Base-by-base conservation (phyloP, 768 basidiomycete species). In the Lactifluus subvellereus region DNA sequence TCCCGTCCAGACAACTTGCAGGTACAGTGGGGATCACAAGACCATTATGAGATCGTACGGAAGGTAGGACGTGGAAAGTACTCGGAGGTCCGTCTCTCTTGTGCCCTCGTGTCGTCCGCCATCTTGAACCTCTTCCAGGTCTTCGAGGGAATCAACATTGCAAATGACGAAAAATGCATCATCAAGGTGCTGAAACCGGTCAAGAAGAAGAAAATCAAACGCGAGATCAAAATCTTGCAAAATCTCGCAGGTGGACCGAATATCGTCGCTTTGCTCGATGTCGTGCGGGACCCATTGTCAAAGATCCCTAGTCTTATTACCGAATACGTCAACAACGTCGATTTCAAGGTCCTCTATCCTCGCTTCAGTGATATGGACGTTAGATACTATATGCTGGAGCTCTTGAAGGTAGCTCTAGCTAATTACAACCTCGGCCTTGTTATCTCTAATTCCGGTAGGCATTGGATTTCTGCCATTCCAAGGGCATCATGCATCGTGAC, bases 121-220 rank as follows among this genome's bases (percentile, higher is more conserved):
- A 20, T 51, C 11, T 27, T n/a, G 14, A 54, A 51, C 33, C 20
- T 32, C 18, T 27, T 18, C 20, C 70, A 92, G 91, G 91, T 93
- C 62, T 96, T 96, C 69, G 94, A 96, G 75, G 94, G 94, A 7
- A 85, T 96, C 71, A 91, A 95, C 73, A 86, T 94, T 64, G 85
- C 89, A 56, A 89, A 87, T 64, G 90, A 93, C 70, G 89, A 91
- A 76, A 95, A 95, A 77, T 95, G 94, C 74, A 96, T 96, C 75
- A 94, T 98, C 79, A 98, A 98, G 75, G 96, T 98, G 37, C 82
- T 98, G 68, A 98, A 98, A 75, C 96, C 96, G 0, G 95, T 98
- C 45, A 98, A 98, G 83, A 98, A 98, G 85, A 98, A 98, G 85
- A 98, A 98, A 79, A 98, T 98, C 77, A 98, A 98, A 78, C 84